Base-by-base conservation (phyloP, 495 filamentous ascomycete genomes). In the Neurospora discreta region DNA sequence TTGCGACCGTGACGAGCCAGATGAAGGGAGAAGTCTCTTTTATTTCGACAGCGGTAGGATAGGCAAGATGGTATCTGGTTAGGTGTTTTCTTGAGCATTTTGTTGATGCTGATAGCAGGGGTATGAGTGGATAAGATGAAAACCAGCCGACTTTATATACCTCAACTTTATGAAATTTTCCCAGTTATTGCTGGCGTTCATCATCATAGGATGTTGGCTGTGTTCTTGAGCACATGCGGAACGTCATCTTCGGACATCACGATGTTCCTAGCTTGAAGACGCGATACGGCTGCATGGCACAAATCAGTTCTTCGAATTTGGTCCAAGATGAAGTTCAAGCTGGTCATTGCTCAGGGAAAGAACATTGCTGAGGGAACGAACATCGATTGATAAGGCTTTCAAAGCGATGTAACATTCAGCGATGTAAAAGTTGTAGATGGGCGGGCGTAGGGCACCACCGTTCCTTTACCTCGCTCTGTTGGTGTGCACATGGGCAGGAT, bases 1-100 rank as follows among this genome's bases (percentile, higher is more conserved):
- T 78, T 44, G 78, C 73, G 68, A 78, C 79, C n/a, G 75, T 80
- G 30, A 77, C 75, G 72, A 79, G 77, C 72, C 71, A 78, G 58
- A 77, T 67, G 5, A 71, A 72, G 43, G 74, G 76, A 9, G 73
- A 74, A 76, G n/a, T n/a, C n/a, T n/a, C n/a, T 77, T 16, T 38
- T 68, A 6, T 23, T 44, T 42, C 16, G 26, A 8, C 1, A 26
- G 18, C 18, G 8, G 69, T 8, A n/a, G 20, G 40, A 52, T 26
- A 58, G 20, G 43, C 36, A 15, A 68, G 26, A 52, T 26, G 52
- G 41, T 38, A 20, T 65, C 18, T 26, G 41, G 58, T 52, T 42
- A 65, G n/a, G 9, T 42, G 26, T 15, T 38, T 39, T 18, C 36
- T 23, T 3, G 16, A 39, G 46, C 39, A 20, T 13, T 58, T 20